Evolutionary conservation across 805 yeast genomes (phyloP).

Genomic region (Debaryomyces castellii): DNA sequence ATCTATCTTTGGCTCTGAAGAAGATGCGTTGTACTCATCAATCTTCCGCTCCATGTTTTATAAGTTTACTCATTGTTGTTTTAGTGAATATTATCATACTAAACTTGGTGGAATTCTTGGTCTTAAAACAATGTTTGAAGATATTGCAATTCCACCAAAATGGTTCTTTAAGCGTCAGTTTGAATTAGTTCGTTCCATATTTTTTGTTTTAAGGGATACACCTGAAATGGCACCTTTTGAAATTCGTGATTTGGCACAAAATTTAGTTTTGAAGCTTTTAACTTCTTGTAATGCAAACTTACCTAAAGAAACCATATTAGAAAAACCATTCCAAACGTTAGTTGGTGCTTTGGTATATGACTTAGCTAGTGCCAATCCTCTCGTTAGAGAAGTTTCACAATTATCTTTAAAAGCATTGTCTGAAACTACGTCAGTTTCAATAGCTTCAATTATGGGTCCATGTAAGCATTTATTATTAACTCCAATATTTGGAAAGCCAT

Average conservation of each 20-base stretch:
- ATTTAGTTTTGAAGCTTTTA: conserved; percentile 62
- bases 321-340: conserved; percentile 76
- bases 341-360: conserved; percentile 91
- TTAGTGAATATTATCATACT: conserved; percentile 80
- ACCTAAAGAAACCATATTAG: conserved; percentile 59
- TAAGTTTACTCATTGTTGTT: conserved; percentile 86
- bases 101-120: conserved; percentile 92
- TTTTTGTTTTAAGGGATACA: conserved; percentile 87
- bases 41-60: conserved; percentile 74
- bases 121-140: conserved; percentile 67
- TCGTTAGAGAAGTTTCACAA: conserved; percentile 82
- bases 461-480: conserved; percentile 80
- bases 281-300: conserved; percentile 62
- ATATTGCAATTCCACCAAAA: conserved; percentile 60
- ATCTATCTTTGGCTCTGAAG: conserved; percentile 63
- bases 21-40: conserved; percentile 69
- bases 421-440: conserved; percentile 64
- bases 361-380: conserved; percentile 81
- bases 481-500: conserved; percentile 95
- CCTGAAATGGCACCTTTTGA: conserved; percentile 83
- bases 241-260: conserved; percentile 71
- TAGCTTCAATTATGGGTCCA: conserved; percentile 74
- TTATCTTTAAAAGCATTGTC: conserved; percentile 66
- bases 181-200: conserved; percentile 81
- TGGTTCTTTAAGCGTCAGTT: conserved; percentile 80